Base-by-base conservation (phyloP, 1,284 basidiomycete genomes). In the Xanthoconium separans region DNA sequence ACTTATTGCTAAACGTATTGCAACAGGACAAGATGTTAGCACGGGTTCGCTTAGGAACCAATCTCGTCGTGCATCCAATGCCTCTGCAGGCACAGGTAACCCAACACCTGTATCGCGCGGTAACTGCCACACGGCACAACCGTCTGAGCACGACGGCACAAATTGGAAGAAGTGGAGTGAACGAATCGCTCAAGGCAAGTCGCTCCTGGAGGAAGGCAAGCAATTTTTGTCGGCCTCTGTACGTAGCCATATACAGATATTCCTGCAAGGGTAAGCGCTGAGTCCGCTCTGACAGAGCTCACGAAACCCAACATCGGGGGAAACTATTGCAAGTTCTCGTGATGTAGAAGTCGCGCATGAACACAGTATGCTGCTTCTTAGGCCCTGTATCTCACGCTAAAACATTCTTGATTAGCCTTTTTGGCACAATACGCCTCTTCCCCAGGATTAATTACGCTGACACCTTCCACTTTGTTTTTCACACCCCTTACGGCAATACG, bases 381-480 rank as follows among this genome's bases (percentile, higher is more conserved):
- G 42, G 22, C 34, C 59, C 49, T 33, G 45, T 29, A 42, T 20
- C 12, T 20, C 24, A 29, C 18, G 50, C 39, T 55, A 15, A 58
- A 27, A 46, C 1, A 9, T 36, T 45, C 42, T 44, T 50, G 41
- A 47, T 56, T 58, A 87, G 85, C 82, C 3, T 87, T 80, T 69
- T 77, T 83, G 44, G 83, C 83, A 37, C 83, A 86, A 55, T 75
- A 81, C 54, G 70, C 71, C 36, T 77, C 80, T 46, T 67, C 71
- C 6, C 81, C 83, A 2, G 85, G 85, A 2, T 64, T 85, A 30
- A 78, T 88, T 50, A 84, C 82, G 20, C 57, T 87, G 53, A 81
- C 82, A 5, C 56, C 72, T 16, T 70, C 70, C 12, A 69, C 68
- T 13, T 62, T 88, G 16, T 75, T 73, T 59, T 87, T 86, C 65